A percentile compares a stretch with the other conserved stretches of the same genome.
These are phyloP conservation scores for Apostasia shenzhenica DNA, from an alignment of 106 monocot genomes.

Conservation along the genomic window DNA sequence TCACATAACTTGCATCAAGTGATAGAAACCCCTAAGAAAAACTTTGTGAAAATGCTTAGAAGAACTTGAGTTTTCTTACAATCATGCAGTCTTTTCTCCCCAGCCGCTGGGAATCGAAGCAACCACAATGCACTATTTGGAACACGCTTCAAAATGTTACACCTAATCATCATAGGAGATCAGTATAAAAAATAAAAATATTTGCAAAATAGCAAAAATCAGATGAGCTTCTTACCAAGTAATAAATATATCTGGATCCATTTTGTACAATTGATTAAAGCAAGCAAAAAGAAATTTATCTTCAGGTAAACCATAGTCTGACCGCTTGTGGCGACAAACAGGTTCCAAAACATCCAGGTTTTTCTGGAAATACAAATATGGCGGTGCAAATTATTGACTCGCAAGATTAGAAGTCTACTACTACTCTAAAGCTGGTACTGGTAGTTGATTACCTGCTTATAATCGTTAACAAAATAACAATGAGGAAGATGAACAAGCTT, in stretches of 20 bases:
- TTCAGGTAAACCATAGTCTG: conserved; percentile 94
- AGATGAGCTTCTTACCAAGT: conserved; percentile 50
- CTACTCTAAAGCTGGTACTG: not conserved
- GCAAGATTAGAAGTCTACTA: not conserved
- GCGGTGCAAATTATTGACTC: not conserved
- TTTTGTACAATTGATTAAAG: conserved; percentile 97
- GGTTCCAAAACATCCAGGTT: conserved; percentile 73
- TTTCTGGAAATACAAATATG: conserved; percentile 38
- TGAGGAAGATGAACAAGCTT: conserved; percentile 97
- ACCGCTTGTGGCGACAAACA: conserved; percentile 61
- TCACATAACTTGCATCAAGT: not conserved
- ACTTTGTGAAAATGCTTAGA: not conserved
- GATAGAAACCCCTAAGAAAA: too few relatives aligned
- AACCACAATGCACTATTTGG: conserved; percentile 95
- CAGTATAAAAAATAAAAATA: not conserved
- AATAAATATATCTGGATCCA: conserved; percentile 95
- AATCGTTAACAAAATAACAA: conserved; percentile 99
- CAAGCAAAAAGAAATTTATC: conserved; percentile 97
- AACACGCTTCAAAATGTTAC: conserved; percentile 89
- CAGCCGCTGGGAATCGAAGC: conserved; percentile 87
- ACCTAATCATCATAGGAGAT: conserved; percentile 38
- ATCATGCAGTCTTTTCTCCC: conserved; percentile 75
- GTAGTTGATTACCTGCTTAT: conserved; percentile 61
- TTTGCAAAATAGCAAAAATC: not conserved
- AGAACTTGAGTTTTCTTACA: conserved; percentile 29